Percentiles rank a stretch among this genome's conserved stretches.
Evolutionary conservation across 2,329 filamentous ascomycete species (phyloP).

Genomic region (Cylindrodendrum hubeiense): DNA sequence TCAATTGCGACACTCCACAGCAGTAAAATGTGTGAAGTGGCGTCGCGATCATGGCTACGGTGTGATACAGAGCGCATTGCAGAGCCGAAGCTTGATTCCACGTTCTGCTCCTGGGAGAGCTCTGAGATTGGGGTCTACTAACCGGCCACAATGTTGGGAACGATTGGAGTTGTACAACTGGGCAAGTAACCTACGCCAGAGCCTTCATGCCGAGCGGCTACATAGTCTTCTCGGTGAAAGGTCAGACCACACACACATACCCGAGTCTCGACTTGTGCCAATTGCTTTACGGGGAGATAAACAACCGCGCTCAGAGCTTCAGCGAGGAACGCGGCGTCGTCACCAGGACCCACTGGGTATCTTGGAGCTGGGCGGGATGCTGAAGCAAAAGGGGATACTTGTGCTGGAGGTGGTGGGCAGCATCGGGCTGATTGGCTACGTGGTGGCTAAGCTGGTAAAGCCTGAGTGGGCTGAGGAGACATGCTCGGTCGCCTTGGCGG

Average conservation of each 20-base stretch:
- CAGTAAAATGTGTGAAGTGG: conserved; percentile 85
- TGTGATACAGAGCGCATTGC: conserved; percentile 34
- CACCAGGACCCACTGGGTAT: conserved; percentile 85
- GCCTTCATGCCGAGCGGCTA: conserved; percentile 50
- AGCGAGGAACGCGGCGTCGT: conserved; percentile 25
- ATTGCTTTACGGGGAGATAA: conserved; percentile 14
- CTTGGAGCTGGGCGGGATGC: conserved; percentile 74
- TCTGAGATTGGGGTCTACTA: conserved; percentile 30
- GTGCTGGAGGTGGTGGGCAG: conserved; percentile 81
- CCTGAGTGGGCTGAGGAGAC: conserved; percentile 39
- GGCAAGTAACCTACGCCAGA: conserved; percentile 52
- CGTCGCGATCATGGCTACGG: conserved; percentile 54
- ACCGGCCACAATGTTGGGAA: conserved; percentile 42
- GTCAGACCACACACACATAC: conserved; percentile 17
- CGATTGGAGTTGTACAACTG: conserved; percentile 52
- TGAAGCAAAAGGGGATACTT: conserved; percentile 74
- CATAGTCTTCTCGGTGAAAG: conserved; percentile 38
- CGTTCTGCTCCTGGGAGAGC: conserved; percentile 33
- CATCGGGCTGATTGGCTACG: conserved; percentile 78
- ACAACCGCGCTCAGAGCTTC: conserved; percentile 11
- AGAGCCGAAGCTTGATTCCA: conserved; percentile 28
- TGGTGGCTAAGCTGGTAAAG: conserved; percentile 72
- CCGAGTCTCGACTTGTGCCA: conserved; percentile 38
- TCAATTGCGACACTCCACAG: conserved; percentile 85
- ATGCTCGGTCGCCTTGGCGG: conserved; percentile 30